Base-by-base conservation (phyloP, 2,329 filamentous ascomycete genomes). In the Trichoderma brevicompactum region DNA sequence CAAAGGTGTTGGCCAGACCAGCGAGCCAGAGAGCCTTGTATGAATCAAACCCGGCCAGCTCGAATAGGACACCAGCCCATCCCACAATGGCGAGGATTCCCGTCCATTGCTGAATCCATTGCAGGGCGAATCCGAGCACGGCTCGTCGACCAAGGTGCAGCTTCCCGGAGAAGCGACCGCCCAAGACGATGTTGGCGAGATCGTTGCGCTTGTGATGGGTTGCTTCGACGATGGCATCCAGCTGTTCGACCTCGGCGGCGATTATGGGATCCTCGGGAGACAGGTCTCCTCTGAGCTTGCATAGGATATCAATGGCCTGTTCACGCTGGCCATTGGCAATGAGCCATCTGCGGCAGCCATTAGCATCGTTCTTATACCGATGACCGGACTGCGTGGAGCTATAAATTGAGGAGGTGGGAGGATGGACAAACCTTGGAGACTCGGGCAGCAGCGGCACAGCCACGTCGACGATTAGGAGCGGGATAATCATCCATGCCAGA, bases 1-100 rank as follows among this genome's bases (percentile, higher is more conserved):
- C 82, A 55, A 85, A 76, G 0, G 81, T 84, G 71, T 84, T 85
- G 15, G 83, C 71, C 6, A 81, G 79, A 6, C 83, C 83, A 1
- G 82, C 79, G 9, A 85, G 78, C 41, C 82, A 71, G 3, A 72
- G 67, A 10, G 70, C 69, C 43, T 72, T 72, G 54, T 69, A 69
- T 7, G 64, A 9, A 58, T 70, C 70, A 55, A 72, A 73, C 2
- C 71, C 71, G 2, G 71, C 71, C 5, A 72, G 65, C 43, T 60
- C 64, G 53, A 73, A 72, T 9, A 73, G 40, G 7, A 62, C 67
- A 2, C 67, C 67, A 0, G 71, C 65, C 76, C 78, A 80, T 12
- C 74, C 74, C 5, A 77, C 78, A 43, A 80, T 78, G 58, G 77
- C 77, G 5, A 79, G 74, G 65, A 81, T 80, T 64, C 79, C 79